These are phyloP conservation scores for Xylaria longipes DNA, from an alignment of 495 filamentous ascomycete species.

Conservation along the genomic window DNA sequence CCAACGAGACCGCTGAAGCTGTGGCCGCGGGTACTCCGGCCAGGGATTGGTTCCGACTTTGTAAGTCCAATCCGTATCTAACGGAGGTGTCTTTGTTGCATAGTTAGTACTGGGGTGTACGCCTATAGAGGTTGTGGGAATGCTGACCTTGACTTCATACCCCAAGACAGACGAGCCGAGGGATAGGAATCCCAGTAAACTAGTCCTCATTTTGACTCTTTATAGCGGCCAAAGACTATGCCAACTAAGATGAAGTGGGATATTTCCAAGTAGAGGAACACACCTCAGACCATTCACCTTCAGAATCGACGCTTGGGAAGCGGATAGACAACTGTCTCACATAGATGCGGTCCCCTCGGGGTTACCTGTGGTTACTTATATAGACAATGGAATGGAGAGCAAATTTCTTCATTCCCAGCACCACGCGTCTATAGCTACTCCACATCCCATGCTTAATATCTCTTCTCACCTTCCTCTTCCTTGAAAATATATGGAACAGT, in stretches of 20 bases:
- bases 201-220: slow-evolving; percentile 9
- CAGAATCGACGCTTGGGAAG: neutral
- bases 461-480: slow-evolving; percentile 24
- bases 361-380: slow-evolving; percentile 7
- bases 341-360: neutral
- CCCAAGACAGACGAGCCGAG: slow-evolving; percentile 32
- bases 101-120: neutral
- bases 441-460: slow-evolving; percentile 4
- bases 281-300: neutral
- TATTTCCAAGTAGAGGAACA: neutral
- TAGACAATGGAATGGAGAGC: neutral
- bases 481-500: slow-evolving; percentile 7
- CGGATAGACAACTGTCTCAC: slow-evolving; percentile 9
- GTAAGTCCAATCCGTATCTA: slow-evolving; percentile 68
- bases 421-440: slow-evolving; percentile 7
- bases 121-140: neutral
- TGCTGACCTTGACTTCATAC: slow-evolving; percentile 39
- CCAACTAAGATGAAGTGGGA: neutral
- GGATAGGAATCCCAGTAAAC: neutral
- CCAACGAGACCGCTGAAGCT: slow-evolving; percentile 64
- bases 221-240: neutral
- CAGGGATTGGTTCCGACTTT: slow-evolving; percentile 67
- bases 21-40: slow-evolving; percentile 71
- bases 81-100: slow-evolving; percentile 44
- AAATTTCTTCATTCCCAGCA: neutral